A percentile compares a stretch with the other conserved stretches of the same genome.
Evolutionary conservation across 495 filamentous ascomycete species (phyloP).

Genomic region (Neurospora discreta): DNA sequence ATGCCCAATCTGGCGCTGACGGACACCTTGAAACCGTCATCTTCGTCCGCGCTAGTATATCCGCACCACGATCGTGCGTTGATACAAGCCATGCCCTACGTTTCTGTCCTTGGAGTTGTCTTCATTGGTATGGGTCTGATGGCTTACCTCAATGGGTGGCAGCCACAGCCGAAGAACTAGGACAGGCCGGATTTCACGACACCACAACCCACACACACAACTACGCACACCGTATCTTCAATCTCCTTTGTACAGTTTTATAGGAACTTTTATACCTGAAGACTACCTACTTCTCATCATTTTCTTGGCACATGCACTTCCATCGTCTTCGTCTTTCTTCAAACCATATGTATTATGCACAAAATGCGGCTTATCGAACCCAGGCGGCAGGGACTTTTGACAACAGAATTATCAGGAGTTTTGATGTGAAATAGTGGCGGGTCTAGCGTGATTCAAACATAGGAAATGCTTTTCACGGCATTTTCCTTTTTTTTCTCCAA

Average conservation of each 20-base stretch:
- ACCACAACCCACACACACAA: not conserved
- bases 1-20: constrained; percentile 1
- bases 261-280: not conserved
- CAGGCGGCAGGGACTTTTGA: not conserved
- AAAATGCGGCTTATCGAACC: not conserved
- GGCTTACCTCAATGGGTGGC: constrained; percentile 89
- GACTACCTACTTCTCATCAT: not conserved
- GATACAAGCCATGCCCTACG: constrained; percentile 66
- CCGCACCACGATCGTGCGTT: constrained; percentile 30
- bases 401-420: not conserved
- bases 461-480: not conserved
- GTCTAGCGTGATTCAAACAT: not conserved
- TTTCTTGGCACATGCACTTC: not conserved
- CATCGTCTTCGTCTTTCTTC: not conserved
- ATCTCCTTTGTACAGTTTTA: not conserved
- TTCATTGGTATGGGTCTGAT: constrained; percentile 83
- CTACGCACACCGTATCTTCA: not conserved
- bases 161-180: constrained; percentile 28
- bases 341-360: not conserved
- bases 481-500: not conserved
- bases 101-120: constrained; percentile 81
- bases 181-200: not conserved
- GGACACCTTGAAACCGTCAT: constrained; percentile 30
- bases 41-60: constrained; percentile 10
- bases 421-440: not conserved